A percentile compares a stretch with the other conserved stretches of the same genome.
Evolutionary conservation across 768 basidiomycete genomes (phyloP).

Genomic region (Trichaptum fuscoviolaceum): DNA sequence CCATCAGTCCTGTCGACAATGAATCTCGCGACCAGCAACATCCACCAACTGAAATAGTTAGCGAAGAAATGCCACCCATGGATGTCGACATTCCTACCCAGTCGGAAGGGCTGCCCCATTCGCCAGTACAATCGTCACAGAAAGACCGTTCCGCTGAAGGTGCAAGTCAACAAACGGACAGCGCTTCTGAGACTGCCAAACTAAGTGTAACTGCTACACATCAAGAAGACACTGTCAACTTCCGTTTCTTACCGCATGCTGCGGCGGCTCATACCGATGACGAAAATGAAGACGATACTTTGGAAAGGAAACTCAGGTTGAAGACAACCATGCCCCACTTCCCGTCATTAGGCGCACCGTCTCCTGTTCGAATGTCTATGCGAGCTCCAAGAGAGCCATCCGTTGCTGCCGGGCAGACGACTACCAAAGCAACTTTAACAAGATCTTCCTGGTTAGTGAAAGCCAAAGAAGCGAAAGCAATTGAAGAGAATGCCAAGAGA

Average conservation of each 20-base stretch:
- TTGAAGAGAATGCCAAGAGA: constrained; percentile 44
- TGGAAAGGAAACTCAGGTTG: constrained; percentile 20
- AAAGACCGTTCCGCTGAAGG: neutral
- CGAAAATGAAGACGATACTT: constrained; percentile 11
- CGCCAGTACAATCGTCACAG: neutral
- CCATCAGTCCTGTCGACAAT: constrained; percentile 7
- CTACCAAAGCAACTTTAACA: constrained; percentile 36
- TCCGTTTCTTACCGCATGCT: constrained; percentile 1
- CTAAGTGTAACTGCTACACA: neutral
- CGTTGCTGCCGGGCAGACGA: neutral
- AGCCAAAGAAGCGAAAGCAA: constrained; percentile 66
- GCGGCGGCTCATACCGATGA: constrained; percentile 7
- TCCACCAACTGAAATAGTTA: constrained; percentile 33
- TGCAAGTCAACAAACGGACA: neutral
- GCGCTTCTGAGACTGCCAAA: neutral
- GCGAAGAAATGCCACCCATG: constrained; percentile 11
- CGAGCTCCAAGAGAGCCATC: constrained; percentile 44
- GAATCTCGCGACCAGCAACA: constrained; percentile 3
- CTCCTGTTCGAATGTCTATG: constrained; percentile 65
- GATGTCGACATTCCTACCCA: neutral
- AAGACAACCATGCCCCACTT: constrained; percentile 44
- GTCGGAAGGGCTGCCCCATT: no score
- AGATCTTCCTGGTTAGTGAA: constrained; percentile 80
- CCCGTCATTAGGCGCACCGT: constrained; percentile 62
- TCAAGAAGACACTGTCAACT: neutral